Base-by-base conservation (phyloP, 1,284 basidiomycete species). In the Marasmius fiardii region DNA sequence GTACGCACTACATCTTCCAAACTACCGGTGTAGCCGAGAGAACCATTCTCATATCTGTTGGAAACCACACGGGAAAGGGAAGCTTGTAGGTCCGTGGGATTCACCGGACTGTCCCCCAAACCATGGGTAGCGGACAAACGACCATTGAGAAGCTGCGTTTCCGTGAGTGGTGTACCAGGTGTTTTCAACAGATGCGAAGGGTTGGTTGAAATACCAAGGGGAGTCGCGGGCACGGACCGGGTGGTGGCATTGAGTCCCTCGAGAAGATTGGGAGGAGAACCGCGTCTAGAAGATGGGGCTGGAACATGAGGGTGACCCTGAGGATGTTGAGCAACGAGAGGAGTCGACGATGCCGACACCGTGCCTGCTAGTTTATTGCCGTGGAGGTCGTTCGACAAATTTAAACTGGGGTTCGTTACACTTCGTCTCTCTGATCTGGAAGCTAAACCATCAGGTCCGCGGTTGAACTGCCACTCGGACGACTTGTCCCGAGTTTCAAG, bases 401-500 rank as follows among this genome's bases (percentile, higher is more conserved):
- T 81, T 65, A 90, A 69, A 55, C 81, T 82, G n/a, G 88, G 86
- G 66, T 88, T 90, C 2, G 88, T 89, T 43, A 85, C 84, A 21
- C 76, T 83, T 48, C 86, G 83, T 59, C 86, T 81, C 53, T 88
- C 85, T 35, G 73, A 67, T 55, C 85, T 81, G 43, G 75, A 71
- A 53, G 70, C 68, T 50, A 82, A 65, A 24, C 76, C 74, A 47
- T 88, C 88, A 53, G 82, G 78, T 57, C 74, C 75, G 66, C 85
- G 81, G 54, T 78, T 79, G 71, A 94, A 97, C 67, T 91, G 92
- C 95, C 95, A 98, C 69, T 98, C 94, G 2, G 93, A 93, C 1
- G 88, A 79, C 68, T 92, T 92, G 65, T 88, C 84, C 18, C 82
- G 78, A 28, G 75, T 70, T 49, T 87, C 84, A 54, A 81, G 71